Conservation (phyloP, 768 basidiomycete species). For the Tylopilus sp. region DNA sequence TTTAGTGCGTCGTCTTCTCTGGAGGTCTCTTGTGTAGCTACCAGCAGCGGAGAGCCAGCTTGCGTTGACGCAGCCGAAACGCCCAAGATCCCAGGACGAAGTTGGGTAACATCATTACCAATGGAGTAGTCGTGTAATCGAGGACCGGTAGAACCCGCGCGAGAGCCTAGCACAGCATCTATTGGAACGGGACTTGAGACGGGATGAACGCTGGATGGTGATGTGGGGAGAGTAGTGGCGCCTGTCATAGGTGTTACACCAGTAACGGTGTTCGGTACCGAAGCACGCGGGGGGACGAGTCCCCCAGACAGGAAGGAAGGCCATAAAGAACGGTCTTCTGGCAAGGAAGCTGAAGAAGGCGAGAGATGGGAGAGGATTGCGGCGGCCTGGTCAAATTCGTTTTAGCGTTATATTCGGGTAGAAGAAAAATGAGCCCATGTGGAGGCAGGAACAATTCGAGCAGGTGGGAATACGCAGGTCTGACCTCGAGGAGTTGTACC, state of each 20-base stretch:
- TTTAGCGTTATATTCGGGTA: constrained; percentile 4
- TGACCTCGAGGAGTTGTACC: constrained; percentile 90
- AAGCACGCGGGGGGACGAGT: constrained; percentile 50
- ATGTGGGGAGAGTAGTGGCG: constrained; percentile 9
- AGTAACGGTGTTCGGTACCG: constrained; percentile 9
- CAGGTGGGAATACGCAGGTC: not conserved
- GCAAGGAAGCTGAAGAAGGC: constrained; percentile 67
- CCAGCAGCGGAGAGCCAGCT: not conserved
- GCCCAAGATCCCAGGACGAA: constrained; percentile 55
- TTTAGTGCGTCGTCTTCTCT: constrained; percentile 26
- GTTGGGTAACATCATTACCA: constrained; percentile 44
- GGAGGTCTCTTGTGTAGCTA: constrained; percentile 4
- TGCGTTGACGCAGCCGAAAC: constrained; percentile 20
- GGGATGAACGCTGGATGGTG: constrained; percentile 13
- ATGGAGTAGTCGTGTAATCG: constrained; percentile 66
- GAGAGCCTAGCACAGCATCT: not conserved
- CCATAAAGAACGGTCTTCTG: constrained; percentile 93
- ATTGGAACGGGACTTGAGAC: constrained; percentile 56
- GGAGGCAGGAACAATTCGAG: not conserved
- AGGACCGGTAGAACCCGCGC: constrained; percentile 40
- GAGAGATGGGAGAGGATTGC: constrained; percentile 90
- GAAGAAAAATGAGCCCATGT: not conserved
- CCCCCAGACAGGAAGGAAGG: constrained; percentile 79
- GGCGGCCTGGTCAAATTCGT: constrained; percentile 58
- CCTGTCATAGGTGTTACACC: constrained; percentile 15